Conservation (phyloP, 2,329 filamentous ascomycete genomes). For the Nemania sp. region DNA sequence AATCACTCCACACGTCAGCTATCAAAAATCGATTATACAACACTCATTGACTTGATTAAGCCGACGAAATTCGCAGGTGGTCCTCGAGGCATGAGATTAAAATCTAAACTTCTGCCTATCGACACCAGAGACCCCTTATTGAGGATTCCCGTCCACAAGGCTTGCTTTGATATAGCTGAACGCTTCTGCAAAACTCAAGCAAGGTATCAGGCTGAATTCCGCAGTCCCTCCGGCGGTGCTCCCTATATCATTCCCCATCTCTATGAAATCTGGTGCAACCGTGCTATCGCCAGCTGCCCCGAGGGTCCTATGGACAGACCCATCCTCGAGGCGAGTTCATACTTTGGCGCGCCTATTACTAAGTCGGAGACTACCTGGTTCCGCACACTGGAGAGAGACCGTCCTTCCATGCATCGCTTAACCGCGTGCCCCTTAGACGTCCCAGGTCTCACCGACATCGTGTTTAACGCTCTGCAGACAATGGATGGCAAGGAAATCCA, state of each 20-base stretch:
- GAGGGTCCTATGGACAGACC: background rate
- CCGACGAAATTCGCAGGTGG: conserved; percentile 21
- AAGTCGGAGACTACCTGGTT: too few relatives aligned
- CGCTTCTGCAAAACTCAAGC: conserved; percentile 26
- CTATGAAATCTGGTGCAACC: conserved; percentile 34
- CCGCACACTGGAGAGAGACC: background rate
- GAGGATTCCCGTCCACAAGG: conserved; percentile 27
- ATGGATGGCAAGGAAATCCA: conserved; percentile 3
- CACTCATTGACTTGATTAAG: conserved; percentile 1
- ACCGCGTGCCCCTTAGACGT: conserved; percentile 11
- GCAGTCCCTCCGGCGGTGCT: conserved; percentile 8
- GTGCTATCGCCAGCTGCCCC: conserved; percentile 21
- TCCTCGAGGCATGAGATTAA: conserved; percentile 1
- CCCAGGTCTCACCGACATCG: conserved; percentile 3
- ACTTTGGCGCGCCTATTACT: conserved; percentile 3
- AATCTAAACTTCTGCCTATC: background rate
- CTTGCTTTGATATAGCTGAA: conserved; percentile 23
- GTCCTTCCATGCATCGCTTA: background rate
- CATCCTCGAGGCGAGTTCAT: conserved; percentile 21
- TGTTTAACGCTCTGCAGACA: conserved; percentile 8
- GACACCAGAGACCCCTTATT: conserved; percentile 20
- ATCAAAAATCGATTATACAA: background rate
- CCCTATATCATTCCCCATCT: conserved; percentile 29
- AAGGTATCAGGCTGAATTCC: conserved; percentile 21
- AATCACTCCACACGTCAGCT: background rate